Evolutionary conservation across 306 rosid genomes (phyloP).

Genomic region (Vigna hirtella): DNA sequence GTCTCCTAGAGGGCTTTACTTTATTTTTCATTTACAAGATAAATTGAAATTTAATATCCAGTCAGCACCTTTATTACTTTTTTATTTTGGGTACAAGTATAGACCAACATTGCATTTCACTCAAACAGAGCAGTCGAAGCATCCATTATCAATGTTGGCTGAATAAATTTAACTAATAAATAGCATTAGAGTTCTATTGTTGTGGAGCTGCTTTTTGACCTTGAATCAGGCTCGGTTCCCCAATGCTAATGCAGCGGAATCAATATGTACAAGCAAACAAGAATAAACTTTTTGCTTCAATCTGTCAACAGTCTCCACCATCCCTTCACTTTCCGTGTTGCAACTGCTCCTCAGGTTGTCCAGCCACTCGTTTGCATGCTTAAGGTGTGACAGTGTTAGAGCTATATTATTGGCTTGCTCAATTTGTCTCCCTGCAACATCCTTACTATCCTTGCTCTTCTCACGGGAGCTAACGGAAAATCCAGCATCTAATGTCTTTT

Average conservation of each 20-base stretch:
- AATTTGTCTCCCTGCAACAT: constrained; percentile 50
- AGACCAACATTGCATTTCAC: constrained; percentile 35
- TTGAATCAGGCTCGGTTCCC: constrained; percentile 64
- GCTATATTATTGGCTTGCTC: constrained; percentile 76
- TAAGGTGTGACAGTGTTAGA: constrained; percentile 78
- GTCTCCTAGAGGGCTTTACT: not conserved
- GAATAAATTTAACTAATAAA: constrained; percentile 45
- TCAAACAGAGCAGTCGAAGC: constrained; percentile 4
- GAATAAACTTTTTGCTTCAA: constrained; percentile 78
- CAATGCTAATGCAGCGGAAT: constrained; percentile 86
- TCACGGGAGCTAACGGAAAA: constrained; percentile 58
- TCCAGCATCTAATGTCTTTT: constrained; percentile 75
- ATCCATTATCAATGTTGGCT: constrained; percentile 28
- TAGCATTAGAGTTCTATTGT: constrained; percentile 21
- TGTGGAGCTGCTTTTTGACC: constrained; percentile 10
- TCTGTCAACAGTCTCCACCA: constrained; percentile 62
- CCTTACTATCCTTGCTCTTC: constrained; percentile 73
- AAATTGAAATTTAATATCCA: constrained; percentile 14
- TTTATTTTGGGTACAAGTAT: constrained; percentile 32
- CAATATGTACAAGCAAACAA: constrained; percentile 78
- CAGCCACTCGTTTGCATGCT: constrained; percentile 90
- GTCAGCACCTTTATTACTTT: not conserved
- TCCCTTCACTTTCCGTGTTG: constrained; percentile 51
- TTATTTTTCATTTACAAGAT: not conserved
- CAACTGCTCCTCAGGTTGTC: constrained; percentile 63